Base-by-base conservation (phyloP, 768 basidiomycete genomes). In the Cystofilobasidium capitatum region DNA sequence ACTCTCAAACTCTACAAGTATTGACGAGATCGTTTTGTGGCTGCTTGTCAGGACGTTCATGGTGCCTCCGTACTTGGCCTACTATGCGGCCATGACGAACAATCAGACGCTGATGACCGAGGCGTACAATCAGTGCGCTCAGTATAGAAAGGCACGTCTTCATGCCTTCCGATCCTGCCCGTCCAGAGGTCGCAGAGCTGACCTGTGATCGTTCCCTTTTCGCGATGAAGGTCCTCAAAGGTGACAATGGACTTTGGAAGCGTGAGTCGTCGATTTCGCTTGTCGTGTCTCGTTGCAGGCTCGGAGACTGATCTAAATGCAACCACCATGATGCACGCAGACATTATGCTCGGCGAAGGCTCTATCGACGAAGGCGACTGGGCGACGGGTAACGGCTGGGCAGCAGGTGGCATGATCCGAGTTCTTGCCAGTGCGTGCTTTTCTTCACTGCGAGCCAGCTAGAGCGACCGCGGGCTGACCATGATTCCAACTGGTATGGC, bases 331-430 rank as follows among this genome's bases (percentile, higher is more conserved):
- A 22, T n/a, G 35, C 3, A 10, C 26, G 6, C n/a, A 66, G 65
- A 68, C 54, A 87, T 72, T 92, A 88, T 89, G 83, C 87, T 26
- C 72, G 74, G 31, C 16, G 24, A 44, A 68, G 66, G 44, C 22
- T 60, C 36, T 61, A 60, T 26, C 0, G 54, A 44, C 44, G 35
- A 40, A 4, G 35, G 24, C 26, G 63, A 60, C 29, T 66, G 70
- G 70, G 47, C 44, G 1, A 89, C 89, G 5, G 90, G 90, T 0
- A 91, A 92, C 65, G 91, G 80, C 3, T 94, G 91, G 91, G 91
- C 88, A 0, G 88, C 89, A 0, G 87, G 85, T 22, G 91, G 91
- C 0, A 91, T 91, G 82, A 79, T 89, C 13, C 85, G 91, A 8
- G 91, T 92, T 3, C 79, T 88, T 0, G 85, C 83, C 2, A 91